Conservation (phyloP, 1,284 basidiomycete genomes). For the Porodaedalea pini region DNA sequence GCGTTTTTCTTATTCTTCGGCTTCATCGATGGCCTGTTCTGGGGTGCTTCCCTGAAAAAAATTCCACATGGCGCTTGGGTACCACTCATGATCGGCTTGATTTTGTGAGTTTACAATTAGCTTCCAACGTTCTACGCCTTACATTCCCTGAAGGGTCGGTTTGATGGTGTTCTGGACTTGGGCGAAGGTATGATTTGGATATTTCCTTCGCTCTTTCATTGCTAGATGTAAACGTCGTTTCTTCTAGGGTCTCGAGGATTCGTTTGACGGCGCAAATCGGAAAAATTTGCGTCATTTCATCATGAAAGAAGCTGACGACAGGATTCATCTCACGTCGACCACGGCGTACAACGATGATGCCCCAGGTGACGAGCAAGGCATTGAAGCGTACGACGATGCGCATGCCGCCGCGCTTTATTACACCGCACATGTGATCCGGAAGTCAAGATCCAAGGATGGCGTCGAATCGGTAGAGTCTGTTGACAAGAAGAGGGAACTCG, state of each 20-base stretch:
- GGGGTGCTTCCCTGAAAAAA: slow-evolving; percentile 59
- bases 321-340: slow-evolving; percentile 20
- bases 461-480: too few species aligned
- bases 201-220: neutral
- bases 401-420: too few species aligned
- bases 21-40: slow-evolving; percentile 61
- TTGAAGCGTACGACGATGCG: too few species aligned
- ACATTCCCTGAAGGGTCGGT: slow-evolving; percentile 29
- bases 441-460: too few species aligned
- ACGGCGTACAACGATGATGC: too few species aligned
- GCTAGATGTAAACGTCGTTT: neutral
- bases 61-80: slow-evolving; percentile 66
- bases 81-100: slow-evolving; percentile 50
- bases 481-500: slow-evolving; percentile 33
- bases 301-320: slow-evolving; percentile 23
- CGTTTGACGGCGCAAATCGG: slow-evolving; percentile 52
- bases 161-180: slow-evolving; percentile 63
- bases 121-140: neutral
- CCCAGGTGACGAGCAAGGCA: too few species aligned
- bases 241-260: slow-evolving; percentile 51
- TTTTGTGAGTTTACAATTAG: slow-evolving; percentile 37
- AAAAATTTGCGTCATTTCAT: slow-evolving; percentile 54
- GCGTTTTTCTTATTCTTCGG: slow-evolving; percentile 53
- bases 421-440: too few species aligned
- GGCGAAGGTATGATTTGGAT: slow-evolving; percentile 42